phyloP scores from a whole-genome alignment of 768 basidiomycete species.

The Phlebiopsis flavidoalba region DNA sequence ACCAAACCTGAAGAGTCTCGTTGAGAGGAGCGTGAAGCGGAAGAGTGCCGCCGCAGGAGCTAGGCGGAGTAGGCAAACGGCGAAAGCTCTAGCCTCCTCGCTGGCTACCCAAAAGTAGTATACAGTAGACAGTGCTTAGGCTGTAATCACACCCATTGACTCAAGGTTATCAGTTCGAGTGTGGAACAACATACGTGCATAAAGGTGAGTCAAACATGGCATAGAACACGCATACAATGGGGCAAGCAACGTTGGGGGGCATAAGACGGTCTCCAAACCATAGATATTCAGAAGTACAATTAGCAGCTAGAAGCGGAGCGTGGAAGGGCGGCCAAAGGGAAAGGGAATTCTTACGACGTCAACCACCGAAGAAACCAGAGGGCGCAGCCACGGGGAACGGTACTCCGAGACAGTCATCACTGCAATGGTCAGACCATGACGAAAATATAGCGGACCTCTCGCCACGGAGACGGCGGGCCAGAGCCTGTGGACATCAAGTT shows the following conservation, averaged over 20 bases:
- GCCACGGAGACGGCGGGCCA: conserved; percentile 75
- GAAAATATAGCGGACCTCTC: conserved; percentile 56
- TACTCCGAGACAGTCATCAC: not conserved
- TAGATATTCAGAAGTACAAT: not conserved
- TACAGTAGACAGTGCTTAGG: not conserved
- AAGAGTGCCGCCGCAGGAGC: conserved; percentile 43
- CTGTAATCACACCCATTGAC: not conserved
- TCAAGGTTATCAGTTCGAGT: not conserved
- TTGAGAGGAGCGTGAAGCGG: conserved; percentile 86
- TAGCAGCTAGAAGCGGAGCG: not conserved
- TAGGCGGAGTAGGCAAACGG: conserved; percentile 34
- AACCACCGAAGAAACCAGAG: not conserved
- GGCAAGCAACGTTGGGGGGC: not conserved
- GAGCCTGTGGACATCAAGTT: conserved; percentile 31
- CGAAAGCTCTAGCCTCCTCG: conserved; percentile 24
- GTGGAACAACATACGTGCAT: not conserved
- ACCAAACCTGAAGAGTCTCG: conserved; percentile 54
- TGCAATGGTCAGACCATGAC: not conserved
- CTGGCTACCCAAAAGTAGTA: not conserved
- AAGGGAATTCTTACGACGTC: too few relatives aligned
- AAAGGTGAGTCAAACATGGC: not conserved
- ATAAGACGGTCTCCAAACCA: not conserved
- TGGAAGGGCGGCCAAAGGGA: too few relatives aligned
- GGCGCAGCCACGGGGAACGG: not conserved
- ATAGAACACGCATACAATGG: not conserved